Conservation (phyloP, 345 rosid genomes). For the Eucalyptus viminalis region DNA sequence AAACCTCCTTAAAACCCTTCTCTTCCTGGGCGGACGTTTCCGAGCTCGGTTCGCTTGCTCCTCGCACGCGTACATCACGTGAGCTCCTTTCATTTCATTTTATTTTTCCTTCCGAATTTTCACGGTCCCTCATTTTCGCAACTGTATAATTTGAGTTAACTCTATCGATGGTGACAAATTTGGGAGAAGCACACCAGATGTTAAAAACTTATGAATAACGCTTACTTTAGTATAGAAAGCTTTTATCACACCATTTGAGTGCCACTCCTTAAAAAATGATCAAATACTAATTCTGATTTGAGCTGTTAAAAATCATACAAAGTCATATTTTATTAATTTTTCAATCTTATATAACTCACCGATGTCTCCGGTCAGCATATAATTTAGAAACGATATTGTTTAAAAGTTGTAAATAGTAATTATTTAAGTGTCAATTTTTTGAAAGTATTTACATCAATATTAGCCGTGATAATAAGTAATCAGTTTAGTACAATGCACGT, state of each 20-base stretch:
- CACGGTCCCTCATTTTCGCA: not conserved
- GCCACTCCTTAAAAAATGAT: too few relatives aligned
- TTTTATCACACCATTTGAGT: too few relatives aligned
- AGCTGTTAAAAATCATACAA: fast-evolving
- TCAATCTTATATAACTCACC: too few relatives aligned
- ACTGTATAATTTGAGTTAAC: not conserved
- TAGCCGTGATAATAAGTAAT: fast-evolving
- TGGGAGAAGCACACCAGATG: too few relatives aligned
- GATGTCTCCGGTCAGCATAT: fast-evolving
- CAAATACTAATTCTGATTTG: fast-evolving
- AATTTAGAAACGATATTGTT: too few relatives aligned
- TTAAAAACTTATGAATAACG: too few relatives aligned
- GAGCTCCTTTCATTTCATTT: not conserved
- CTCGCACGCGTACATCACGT: not conserved
- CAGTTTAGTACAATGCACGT: fast-evolving
- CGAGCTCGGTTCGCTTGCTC: not conserved
- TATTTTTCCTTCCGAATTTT: not conserved
- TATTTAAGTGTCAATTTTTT: too few relatives aligned
- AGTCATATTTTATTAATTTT: too few relatives aligned
- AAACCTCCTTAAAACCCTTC: not conserved
- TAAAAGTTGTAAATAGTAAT: too few relatives aligned
- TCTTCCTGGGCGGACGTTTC: not conserved
- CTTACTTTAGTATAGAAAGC: too few relatives aligned
- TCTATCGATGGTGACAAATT: not conserved
- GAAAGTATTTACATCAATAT: too few relatives aligned